A percentile compares a stretch with the other conserved stretches of the same genome.
phyloP scores from a whole-genome alignment of 345 rosid species.

The Arabis alpina region DNA sequence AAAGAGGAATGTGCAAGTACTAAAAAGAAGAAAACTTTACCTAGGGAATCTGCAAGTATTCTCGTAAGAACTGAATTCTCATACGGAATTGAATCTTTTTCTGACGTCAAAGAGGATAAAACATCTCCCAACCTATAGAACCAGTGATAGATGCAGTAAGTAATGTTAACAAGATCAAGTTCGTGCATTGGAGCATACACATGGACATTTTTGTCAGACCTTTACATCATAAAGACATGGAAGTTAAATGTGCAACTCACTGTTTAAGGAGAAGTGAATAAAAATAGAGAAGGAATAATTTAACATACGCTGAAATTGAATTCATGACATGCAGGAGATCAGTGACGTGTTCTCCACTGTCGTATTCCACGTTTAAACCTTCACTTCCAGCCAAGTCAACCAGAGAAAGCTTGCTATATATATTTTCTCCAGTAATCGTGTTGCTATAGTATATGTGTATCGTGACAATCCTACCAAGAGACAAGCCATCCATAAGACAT shows the following conservation, averaged over 20 bases:
- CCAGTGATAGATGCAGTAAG: constrained; percentile 37
- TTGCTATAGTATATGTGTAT: constrained; percentile 82
- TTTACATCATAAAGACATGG: constrained; percentile 1
- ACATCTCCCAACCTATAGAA: constrained; percentile 94
- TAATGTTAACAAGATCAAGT: constrained; percentile 7
- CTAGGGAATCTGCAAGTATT: constrained; percentile 89
- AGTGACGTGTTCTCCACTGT: constrained; percentile 83
- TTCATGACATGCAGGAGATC: constrained; percentile 94
- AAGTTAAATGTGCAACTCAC: constrained; percentile 23
- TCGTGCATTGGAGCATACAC: constrained; percentile 3
- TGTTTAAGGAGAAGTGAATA: constrained; percentile 15
- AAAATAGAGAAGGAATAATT: constrained; percentile 15
- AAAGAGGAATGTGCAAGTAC: background rate
- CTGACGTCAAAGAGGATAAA: constrained; percentile 83
- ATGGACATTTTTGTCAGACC: background rate
- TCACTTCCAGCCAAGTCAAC: constrained; percentile 98
- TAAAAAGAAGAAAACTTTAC: constrained; percentile 35
- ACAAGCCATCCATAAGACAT: constrained; percentile 39
- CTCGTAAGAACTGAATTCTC: constrained; percentile 86
- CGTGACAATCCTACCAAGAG: constrained; percentile 67
- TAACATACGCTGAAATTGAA: constrained; percentile 89
- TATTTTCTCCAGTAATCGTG: constrained; percentile 78
- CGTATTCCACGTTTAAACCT: constrained; percentile 71
- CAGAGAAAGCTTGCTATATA: constrained; percentile 91
- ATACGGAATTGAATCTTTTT: constrained; percentile 74